Base-by-base conservation (phyloP, 192 early-diverging fungal species). In the Coemansia sp. region DNA sequence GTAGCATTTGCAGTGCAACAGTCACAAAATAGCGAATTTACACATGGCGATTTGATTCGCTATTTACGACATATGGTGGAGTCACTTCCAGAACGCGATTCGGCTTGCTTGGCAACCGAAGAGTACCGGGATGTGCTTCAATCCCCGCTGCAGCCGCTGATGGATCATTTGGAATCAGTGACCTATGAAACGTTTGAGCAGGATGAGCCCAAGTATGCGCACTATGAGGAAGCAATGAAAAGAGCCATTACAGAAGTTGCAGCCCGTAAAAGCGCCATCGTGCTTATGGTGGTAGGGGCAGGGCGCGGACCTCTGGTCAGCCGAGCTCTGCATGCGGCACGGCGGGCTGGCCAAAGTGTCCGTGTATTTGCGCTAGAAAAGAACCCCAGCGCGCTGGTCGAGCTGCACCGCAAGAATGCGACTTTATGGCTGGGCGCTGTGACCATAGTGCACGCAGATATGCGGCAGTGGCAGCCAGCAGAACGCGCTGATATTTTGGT, bases 101-200 rank as follows among this genome's bases (percentile, higher is more conserved):
- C 50, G 28, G 59, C 19, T 0, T n/a, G 31, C 13, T 41, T 33
- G 9, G 64, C 61, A 10, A 88, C 92, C 2, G 74, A 66, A 5
- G 94, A 87, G 18, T 97, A 96, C 61, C 88, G 92, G 47, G 97
- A 99, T 59, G 94, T 87, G 54, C 65, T 93, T 18, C 91, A 94
- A 75, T 81, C 85, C 28, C 90, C 90, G 15, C 70, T 95, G 15
- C 77, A 93, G 83, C 97, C 97, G 10, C 78, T 99, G 20, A 93
- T 93, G 86, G 92, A 98, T 58, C 91, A 99, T 59, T 80, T 99
- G 30, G 94, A 93, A 44, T 90, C 90, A 7, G 86, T 82, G 5
- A 97, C 94, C 2, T 99, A 99, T 73, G 91, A 94, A 73, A 90
- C 91, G 0, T 99, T 98, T 79, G 97, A 98, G 68, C 89, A 87